Conservation (phyloP, 768 basidiomycete species). For the Macrolepiota fuliginosa region DNA sequence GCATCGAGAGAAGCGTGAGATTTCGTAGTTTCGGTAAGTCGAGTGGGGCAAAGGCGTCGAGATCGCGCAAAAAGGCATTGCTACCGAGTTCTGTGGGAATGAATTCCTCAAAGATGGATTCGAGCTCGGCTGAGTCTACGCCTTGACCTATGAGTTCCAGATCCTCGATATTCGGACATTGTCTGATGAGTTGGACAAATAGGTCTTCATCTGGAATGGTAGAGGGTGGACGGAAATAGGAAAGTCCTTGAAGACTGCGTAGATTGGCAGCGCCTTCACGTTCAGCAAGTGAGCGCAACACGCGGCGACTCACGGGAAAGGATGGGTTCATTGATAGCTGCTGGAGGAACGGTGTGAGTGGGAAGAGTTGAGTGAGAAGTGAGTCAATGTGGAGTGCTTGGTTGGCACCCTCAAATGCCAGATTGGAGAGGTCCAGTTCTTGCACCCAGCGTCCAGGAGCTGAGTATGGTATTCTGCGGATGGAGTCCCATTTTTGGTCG, state of each 20-base stretch:
- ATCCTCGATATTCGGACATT: slow-evolving; percentile 56
- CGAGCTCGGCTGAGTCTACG: slow-evolving; percentile 50
- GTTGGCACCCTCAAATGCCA: slow-evolving; percentile 41
- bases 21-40: slow-evolving; percentile 56
- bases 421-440: slow-evolving; percentile 62
- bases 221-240: slow-evolving; percentile 39
- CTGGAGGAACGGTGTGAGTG: slow-evolving; percentile 63
- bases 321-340: slow-evolving; percentile 52
- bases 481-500: slow-evolving; percentile 85
- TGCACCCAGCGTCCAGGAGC: slow-evolving; percentile 88
- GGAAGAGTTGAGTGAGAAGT: slow-evolving; percentile 61
- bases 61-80: slow-evolving; percentile 10
- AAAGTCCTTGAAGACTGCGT: slow-evolving; percentile 51
- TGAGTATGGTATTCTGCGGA: slow-evolving; percentile 83
- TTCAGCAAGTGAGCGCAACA: slow-evolving; percentile 46
- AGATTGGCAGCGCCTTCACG: slow-evolving; percentile 52
- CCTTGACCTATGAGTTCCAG: slow-evolving; percentile 64
- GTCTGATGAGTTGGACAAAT: slow-evolving; percentile 54
- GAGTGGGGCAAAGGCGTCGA: slow-evolving; percentile 41
- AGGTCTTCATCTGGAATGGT: slow-evolving; percentile 46
- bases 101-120: slow-evolving; percentile 24
- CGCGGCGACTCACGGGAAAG: slow-evolving; percentile 60
- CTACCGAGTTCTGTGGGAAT: neutral
- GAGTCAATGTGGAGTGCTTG: slow-evolving; percentile 59
- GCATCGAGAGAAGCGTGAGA: slow-evolving; percentile 64